Evolutionary conservation across 345 rosid genomes (phyloP).

Genomic region (Syzygium aqueum): DNA sequence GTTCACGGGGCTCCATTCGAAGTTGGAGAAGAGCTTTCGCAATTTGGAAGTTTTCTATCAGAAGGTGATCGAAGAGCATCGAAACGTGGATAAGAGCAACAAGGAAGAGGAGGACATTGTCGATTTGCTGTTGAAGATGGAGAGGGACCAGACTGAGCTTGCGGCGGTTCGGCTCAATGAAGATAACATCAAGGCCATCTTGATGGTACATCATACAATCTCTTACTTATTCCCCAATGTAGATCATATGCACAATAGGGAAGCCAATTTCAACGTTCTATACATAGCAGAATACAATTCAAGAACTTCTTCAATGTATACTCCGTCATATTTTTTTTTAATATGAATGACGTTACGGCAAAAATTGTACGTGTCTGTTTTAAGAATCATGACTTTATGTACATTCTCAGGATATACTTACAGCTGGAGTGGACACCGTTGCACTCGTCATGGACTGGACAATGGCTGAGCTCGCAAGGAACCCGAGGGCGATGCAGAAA

Average conservation of each 20-base stretch:
- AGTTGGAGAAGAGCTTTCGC: constrained; percentile 3
- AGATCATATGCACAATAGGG: neutral
- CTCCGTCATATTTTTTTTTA: neutral
- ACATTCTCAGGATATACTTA: constrained; percentile 18
- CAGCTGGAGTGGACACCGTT: constrained; percentile 23
- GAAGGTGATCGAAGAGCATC: constrained; percentile 5
- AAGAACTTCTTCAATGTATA: neutral
- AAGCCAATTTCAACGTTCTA: neutral
- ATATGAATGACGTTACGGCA: neutral
- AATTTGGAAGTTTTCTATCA: constrained; percentile 3
- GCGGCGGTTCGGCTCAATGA: neutral
- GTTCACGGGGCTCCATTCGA: constrained; percentile 1
- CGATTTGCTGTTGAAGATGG: constrained; percentile 11
- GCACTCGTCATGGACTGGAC: constrained; percentile 27
- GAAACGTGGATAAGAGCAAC: neutral
- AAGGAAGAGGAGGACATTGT: constrained; percentile 7
- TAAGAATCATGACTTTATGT: neutral
- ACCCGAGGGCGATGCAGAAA: constrained; percentile 29
- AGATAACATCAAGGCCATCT: constrained; percentile 6
- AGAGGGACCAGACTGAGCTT: neutral
- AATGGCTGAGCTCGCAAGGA: constrained; percentile 33
- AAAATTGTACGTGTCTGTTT: neutral
- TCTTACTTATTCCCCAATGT: neutral
- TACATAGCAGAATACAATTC: neutral
- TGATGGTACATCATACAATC: neutral